Base-by-base conservation (phyloP, 2,329 filamentous ascomycete species). In the Aureobasidium sp. region DNA sequence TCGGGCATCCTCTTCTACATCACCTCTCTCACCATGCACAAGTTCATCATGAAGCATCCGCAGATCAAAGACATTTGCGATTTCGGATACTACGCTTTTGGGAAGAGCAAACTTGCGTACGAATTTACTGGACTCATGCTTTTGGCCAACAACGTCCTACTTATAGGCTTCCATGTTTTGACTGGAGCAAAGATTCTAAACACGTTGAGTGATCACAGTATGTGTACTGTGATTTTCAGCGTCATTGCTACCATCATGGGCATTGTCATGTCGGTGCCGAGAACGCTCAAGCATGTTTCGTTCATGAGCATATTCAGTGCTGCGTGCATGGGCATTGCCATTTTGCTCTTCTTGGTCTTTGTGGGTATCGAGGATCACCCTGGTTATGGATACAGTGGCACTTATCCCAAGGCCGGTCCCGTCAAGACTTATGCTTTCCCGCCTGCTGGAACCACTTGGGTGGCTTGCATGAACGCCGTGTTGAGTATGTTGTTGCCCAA, bases 241-340 rank as follows among this genome's bases (percentile, higher is more conserved):
- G 67, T 75, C 17, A 76, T 77, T 56, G 64, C 61, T 3, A 71
- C 62, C 16, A 50, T 76, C 4, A 74, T 76, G 67, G 73, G 74
- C 14, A 71, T 76, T 30, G 59, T 76, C 25, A 67, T 76, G 66
- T 74, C 71, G 16, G 41, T 71, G 1, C 74, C 74, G 0, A 61
- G 73, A 12, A 76, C 74, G 3, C 60, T 77, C 22, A 67, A 66
- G 24, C 73, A 76, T 56, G 67, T 77, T 50, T 74, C 71, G 5
- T 74, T 74, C 65, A 76, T 77, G 74, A 73, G 70, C 8, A 76
- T 76, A 69, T 70, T 72, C 58, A 75, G 72, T 63, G 72, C 73
- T 34, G 66, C 68, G 21, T 74, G 68, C 57, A 77, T 77, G 74
- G 74, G 61, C 1, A 64, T 76, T 4, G 68, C 74, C 3, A 74